Evolutionary conservation across 2,329 filamentous ascomycete species (phyloP).

Genomic region (Apiospora arundinis): DNA sequence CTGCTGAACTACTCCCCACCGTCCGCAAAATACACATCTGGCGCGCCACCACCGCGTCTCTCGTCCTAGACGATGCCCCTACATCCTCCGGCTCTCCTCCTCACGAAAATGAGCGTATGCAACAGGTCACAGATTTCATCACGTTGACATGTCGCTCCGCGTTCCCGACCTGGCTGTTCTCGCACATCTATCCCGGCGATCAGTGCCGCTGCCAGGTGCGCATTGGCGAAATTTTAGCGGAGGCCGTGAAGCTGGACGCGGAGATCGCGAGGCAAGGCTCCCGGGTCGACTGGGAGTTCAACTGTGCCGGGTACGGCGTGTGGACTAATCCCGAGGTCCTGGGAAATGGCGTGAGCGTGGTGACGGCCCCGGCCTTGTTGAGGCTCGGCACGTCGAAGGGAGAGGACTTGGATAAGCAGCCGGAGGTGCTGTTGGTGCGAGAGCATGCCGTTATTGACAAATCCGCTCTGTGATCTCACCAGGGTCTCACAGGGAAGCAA

Average conservation of each 20-base stretch:
- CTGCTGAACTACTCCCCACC: too few species aligned
- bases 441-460: too few species aligned
- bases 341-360: too few species aligned
- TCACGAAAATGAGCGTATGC: too few species aligned
- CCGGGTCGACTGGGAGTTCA: background rate
- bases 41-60: background rate
- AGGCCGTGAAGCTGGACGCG: background rate
- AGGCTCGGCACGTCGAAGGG: background rate
- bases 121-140: too few species aligned
- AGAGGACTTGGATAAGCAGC: background rate
- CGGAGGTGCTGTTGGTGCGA: too few species aligned
- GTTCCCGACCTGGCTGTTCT: background rate
- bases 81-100: too few species aligned
- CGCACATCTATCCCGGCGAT: accelerated
- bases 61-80: too few species aligned
- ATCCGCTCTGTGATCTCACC: too few species aligned
- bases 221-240: background rate
- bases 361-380: background rate
- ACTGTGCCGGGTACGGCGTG: background rate
- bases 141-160: accelerated
- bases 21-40: background rate
- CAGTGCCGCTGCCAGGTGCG: background rate
- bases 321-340: too few species aligned
- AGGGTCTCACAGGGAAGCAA: too few species aligned
- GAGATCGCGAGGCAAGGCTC: background rate